A percentile compares a stretch with the other conserved stretches of the same genome.
Evolutionary conservation across 805 yeast species (phyloP).

Genomic region (Myxozyma sirexii): DNA sequence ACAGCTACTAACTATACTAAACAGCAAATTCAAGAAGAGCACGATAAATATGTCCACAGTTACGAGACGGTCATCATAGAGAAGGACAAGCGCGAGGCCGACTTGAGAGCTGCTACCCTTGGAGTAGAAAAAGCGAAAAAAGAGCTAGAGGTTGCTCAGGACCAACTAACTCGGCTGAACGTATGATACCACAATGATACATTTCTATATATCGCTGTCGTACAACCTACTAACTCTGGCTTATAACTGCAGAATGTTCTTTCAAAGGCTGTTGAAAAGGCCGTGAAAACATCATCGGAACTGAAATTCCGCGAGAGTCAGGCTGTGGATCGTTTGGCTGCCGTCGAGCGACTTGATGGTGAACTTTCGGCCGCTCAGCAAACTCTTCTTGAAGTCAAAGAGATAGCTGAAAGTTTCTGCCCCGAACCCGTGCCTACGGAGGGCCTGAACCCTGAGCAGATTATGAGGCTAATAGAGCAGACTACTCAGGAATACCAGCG

Average conservation of each 20-base stretch:
- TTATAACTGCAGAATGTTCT: neutral
- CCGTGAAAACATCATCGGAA: neutral
- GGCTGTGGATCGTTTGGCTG: constrained; percentile 3
- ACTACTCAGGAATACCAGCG: constrained; percentile 8
- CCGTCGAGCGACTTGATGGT: neutral
- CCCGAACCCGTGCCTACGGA: neutral
- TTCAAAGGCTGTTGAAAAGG: neutral
- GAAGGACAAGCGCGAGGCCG: constrained; percentile 13
- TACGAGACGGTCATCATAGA: constrained; percentile 19
- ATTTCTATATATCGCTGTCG: neutral
- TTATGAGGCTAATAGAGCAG: neutral
- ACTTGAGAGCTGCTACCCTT: neutral
- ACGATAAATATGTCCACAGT: neutral
- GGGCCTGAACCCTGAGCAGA: neutral
- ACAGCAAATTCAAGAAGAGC: neutral
- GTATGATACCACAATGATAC: neutral
- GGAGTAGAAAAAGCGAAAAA: neutral
- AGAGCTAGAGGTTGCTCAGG: neutral
- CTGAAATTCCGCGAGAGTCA: constrained; percentile 8
- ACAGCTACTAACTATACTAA: neutral
- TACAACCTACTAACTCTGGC: no score
- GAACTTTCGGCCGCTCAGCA: neutral
- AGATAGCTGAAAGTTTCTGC: constrained; percentile 2
- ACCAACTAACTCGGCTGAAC: neutral
- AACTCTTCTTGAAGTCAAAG: constrained; percentile 2